Conservation (phyloP, 2,329 filamentous ascomycete species). For the Pochonia chlamydosporia region DNA sequence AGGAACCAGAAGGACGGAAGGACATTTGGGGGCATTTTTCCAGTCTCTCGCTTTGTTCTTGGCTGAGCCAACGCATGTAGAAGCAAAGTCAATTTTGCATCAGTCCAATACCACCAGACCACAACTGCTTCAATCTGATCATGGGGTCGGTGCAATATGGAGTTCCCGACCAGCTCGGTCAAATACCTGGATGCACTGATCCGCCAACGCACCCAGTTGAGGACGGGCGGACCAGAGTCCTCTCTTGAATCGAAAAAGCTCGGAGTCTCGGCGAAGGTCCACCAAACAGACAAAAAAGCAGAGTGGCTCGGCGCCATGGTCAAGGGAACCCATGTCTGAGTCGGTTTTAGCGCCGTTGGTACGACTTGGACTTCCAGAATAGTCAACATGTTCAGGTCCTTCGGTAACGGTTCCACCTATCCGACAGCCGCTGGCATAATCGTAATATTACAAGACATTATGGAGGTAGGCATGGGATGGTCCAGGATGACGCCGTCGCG, state of each 20-base stretch:
- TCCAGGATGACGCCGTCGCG: not conserved
- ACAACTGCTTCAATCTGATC: no score
- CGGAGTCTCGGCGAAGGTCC: not conserved
- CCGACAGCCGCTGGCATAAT: not conserved
- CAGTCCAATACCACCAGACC: no score
- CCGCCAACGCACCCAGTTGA: no score
- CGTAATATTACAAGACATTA: not conserved
- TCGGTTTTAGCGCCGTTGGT: not conserved
- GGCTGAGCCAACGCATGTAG: no score
- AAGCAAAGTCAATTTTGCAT: no score
- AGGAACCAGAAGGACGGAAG: no score
- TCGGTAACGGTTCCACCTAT: conserved; percentile 1
- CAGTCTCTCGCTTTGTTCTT: no score
- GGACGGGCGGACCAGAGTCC: not conserved
- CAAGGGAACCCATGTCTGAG: conserved; percentile 1
- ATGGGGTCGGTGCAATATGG: no score
- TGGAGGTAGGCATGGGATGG: no score
- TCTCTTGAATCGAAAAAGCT: not conserved
- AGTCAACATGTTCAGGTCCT: not conserved
- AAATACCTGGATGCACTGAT: no score
- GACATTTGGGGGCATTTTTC: no score
- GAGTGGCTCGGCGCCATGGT: not conserved
- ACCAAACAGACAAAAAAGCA: not conserved
- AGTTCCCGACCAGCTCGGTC: no score
- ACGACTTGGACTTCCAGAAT: conserved; percentile 2